Evolutionary conservation across 176 grass and related monocot genomes (phyloP), one percentile per base, ranked within the genome.

Genomic region (Aegilops tauschii): DNA sequence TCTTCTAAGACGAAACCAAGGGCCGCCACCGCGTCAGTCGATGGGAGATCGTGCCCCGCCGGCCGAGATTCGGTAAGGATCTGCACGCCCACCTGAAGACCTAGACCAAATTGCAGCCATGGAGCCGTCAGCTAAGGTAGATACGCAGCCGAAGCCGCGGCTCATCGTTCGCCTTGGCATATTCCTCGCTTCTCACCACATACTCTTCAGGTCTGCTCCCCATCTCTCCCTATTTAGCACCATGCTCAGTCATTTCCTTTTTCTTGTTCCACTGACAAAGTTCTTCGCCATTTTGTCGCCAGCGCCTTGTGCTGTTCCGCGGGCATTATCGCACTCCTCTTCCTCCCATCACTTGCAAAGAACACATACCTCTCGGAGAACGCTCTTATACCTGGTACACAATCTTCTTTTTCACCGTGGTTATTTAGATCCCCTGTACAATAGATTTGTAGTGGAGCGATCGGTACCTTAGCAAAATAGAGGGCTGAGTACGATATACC

Each of bases 351-450:
- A 40, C 88, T 98, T 83, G 90, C 96, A 20, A 98, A 98, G 87
- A 94, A 92, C 87, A 98, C 96, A 3, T 98, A 98, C 84, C 83
- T 98, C 45, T 98, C 96, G 5, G 96, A 98, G 88, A 98, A 98
- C 71, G 96, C 96, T 74, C 90, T 98, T 59, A 95, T 98, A 88
- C 96, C 96, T 76, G 96, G 96, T 98, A 84, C 64, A 16, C 34
- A 10, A 76, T 12, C 27, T 37, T 29, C 39, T 69, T 35, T 37
- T 45, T 79, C 27, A 35, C 52, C 42, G 54, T 8, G 0, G 3
- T 10, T 50, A 29, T 76, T 30, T 76, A 45, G 78, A n/a, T 52
- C 18, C 59, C 59, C 69, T 36, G 69, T 73, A n/a, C 16, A 56
- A 56, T 7, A 4, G 50, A 44, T 78, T 88, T 88, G 6, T 61